Evolutionary conservation across 1,284 basidiomycete genomes (phyloP), one percentile per base, ranked within the genome.

Genomic region (Fomitopsis palustris): DNA sequence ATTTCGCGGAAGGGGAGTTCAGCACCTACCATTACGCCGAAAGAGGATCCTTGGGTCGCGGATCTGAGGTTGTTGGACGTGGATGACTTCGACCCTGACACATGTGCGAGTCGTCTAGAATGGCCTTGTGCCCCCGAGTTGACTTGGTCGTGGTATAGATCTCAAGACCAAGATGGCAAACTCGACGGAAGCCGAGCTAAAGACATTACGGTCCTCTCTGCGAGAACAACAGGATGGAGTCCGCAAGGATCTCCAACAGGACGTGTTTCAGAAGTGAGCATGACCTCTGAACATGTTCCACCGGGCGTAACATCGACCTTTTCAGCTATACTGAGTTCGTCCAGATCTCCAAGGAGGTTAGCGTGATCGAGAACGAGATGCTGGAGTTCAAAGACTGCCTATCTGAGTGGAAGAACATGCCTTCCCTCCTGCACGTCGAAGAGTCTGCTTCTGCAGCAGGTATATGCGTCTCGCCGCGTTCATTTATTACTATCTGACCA

Each of bases 351-450:
- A 99, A 98, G 70, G 97, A 99, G 75, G 96, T 99, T 51, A 91
- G 93, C 7, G 91, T 92, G 0, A 82, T 99, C 12, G 96, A 99
- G 77, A 98, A 96, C 71, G 96, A 98, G 72, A 94, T 98, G 92
- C 83, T 98, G 38, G 96, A 98, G 70, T 86, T 99, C 71, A 98
- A 98, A 72, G 93, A 96, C 61, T 84, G 92, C 3, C 80, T 99
- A 1, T 88, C 89, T 16, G 97, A 99, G 70, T 99, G 96, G 91
- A 95, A 95, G 73, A 86, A 86, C 53, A 93, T 97, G 81, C 95
- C 95, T 0, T 93, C 93, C n/a, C 81, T 95, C 14, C 81, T 98
- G 42, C 92, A 95, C 63, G 90, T 96, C 59, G 93, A 93, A 57
- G 92, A 93, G 65, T 84, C 85, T 2, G 82, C 83, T 47, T 82